phyloP scores from a whole-genome alignment of 2,329 filamentous ascomycete species.

The Fusarium nodosum region DNA sequence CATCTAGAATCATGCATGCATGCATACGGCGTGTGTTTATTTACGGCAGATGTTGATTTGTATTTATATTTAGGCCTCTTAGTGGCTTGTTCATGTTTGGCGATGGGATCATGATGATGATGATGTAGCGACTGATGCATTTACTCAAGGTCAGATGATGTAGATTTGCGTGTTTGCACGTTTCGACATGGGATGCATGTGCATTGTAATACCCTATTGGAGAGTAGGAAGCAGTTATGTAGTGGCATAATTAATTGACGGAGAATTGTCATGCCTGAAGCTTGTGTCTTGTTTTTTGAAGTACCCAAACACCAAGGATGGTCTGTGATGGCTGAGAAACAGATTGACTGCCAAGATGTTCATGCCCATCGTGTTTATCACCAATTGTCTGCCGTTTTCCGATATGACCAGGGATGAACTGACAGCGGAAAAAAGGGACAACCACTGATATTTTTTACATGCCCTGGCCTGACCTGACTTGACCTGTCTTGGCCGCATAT shows the following conservation, averaged over 20 bases:
- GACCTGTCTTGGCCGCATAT: slow-evolving; percentile 13
- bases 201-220: slow-evolving; percentile 23
- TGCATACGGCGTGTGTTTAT: slow-evolving; percentile 8
- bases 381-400: slow-evolving; percentile 14
- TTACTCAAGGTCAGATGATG: slow-evolving; percentile 38
- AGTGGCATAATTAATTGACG: slow-evolving; percentile 18
- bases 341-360: not conserved
- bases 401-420: slow-evolving; percentile 15
- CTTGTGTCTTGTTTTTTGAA: slow-evolving; percentile 1
- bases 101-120: slow-evolving; percentile 40
- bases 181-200: slow-evolving; percentile 43
- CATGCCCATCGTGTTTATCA: not conserved
- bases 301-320: not conserved
- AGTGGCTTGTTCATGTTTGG: slow-evolving; percentile 29
- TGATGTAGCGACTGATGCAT: slow-evolving; percentile 38
- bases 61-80: slow-evolving; percentile 38
- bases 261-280: slow-evolving; percentile 12
- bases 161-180: slow-evolving; percentile 26
- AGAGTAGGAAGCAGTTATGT: slow-evolving; percentile 3
- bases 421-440: slow-evolving; percentile 8
- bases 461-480: not conserved
- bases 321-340: slow-evolving; percentile 2
- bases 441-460: slow-evolving; percentile 10
- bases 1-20: slow-evolving; percentile 60
- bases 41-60: slow-evolving; percentile 7